Evolutionary conservation across 176 grass and related monocot species (phyloP), one percentile per base, ranked within the genome.

Genomic region (Aegilops longissima): DNA sequence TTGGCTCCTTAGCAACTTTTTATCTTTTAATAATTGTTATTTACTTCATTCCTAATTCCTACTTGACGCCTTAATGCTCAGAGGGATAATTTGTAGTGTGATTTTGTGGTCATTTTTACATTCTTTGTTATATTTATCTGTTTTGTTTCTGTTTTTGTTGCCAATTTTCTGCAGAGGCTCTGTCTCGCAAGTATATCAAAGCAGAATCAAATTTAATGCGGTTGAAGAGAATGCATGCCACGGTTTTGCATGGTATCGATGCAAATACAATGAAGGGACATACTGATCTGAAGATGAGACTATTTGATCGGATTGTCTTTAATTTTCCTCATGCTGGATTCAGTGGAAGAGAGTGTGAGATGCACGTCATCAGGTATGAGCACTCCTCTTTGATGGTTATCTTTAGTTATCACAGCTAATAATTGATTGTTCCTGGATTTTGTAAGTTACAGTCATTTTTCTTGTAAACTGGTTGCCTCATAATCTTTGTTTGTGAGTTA

Each of bases 251-350:
- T 81, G 79, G 67, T 8, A 52, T 95, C 27, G 39, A 95, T 86
- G 90, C 33, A 0, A 70, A 45, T 17, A 86, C 29, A 6, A 89
- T 95, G 88, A 86, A 33, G 77, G 56, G 31, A 30, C 90, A 90
- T 18, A 59, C 66, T 13, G 66, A 86, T 38, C 78, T 92, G 66
- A 92, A 80, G 71, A 86, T 66, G 44, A 70, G 31, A 12, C 38
- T 35, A 24, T 92, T 95, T 71, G 85, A 95, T 87, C 40, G 88
- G 39, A 91, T 95, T 56, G 77, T 95, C 23, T 95, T 89, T 54
- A 91, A 95, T 72, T 95, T 95, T 38, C 84, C 93, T 18, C 86
- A 95, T 82, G 88, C 86, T 73, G 88, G 91, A 3, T 95, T 89
- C 33, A 82, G 27, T 61, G 93, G 88, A 80, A 81, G 23, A 40